These are phyloP conservation scores for Vanderwaltozyma polyspora DNA, from an alignment of 805 yeast genomes.

Conservation along the genomic window DNA sequence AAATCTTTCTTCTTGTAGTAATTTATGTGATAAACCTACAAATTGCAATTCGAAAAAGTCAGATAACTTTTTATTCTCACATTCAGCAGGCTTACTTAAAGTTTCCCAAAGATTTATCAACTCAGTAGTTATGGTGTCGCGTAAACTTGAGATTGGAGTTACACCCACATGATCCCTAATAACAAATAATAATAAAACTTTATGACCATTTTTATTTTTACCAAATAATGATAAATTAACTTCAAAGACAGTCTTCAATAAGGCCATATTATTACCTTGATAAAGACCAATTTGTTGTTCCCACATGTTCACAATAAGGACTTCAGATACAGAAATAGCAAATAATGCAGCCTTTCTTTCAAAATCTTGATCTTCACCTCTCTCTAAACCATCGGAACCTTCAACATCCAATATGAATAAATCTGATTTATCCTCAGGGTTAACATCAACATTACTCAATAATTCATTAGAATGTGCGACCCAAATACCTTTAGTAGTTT, in stretches of 20 bases:
- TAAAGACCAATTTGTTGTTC: slow-evolving; percentile 94
- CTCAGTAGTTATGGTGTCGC: slow-evolving; percentile 59
- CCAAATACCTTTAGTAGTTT: slow-evolving; percentile 85
- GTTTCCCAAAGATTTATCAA: slow-evolving; percentile 67
- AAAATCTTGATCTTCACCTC: slow-evolving; percentile 97
- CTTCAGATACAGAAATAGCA: slow-evolving; percentile 86
- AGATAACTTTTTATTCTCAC: slow-evolving; percentile 36
- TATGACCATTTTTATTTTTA: slow-evolving; percentile 40
- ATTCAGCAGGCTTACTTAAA: slow-evolving; percentile 60
- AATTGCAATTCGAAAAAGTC: slow-evolving; percentile 84
- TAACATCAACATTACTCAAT: slow-evolving; percentile 13
- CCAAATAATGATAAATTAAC: slow-evolving; percentile 84
- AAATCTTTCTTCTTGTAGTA: slow-evolving; percentile 68
- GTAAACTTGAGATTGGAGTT: slow-evolving; percentile 67
- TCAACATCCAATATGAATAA: slow-evolving; percentile 92
- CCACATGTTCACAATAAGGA: slow-evolving; percentile 88
- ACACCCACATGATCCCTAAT: slow-evolving; percentile 85
- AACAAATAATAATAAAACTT: slow-evolving; percentile 70
- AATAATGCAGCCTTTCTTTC: slow-evolving; percentile 93
- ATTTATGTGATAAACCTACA: slow-evolving; percentile 73
- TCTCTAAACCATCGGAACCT: slow-evolving; percentile 95
- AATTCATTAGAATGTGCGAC: slow-evolving; percentile 45
- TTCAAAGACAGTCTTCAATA: slow-evolving; percentile 90
- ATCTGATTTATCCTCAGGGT: slow-evolving; percentile 18
- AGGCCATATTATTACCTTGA: slow-evolving; percentile 96